Evolutionary conservation across 2,329 filamentous ascomycete genomes (phyloP).

Genomic region (Byssothecium circinans): DNA sequence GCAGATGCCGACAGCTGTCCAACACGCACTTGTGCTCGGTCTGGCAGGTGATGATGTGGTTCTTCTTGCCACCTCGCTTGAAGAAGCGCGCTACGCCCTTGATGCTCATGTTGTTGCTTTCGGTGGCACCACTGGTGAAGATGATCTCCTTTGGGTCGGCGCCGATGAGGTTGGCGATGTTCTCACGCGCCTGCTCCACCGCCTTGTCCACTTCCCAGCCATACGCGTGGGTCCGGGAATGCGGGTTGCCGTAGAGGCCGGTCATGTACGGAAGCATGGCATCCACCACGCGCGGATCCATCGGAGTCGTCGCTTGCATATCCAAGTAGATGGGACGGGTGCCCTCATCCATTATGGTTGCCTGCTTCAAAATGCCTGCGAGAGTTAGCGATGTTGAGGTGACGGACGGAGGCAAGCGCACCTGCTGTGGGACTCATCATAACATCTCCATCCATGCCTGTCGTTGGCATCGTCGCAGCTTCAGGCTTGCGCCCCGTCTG

Average conservation of each 20-base stretch:
- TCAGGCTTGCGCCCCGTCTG: slow-evolving; percentile 58
- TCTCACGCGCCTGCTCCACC: slow-evolving; percentile 79
- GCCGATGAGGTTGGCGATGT: slow-evolving; percentile 85
- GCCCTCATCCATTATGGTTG: slow-evolving; percentile 89
- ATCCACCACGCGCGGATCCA: slow-evolving; percentile 92
- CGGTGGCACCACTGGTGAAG: slow-evolving; percentile 95
- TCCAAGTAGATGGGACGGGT: slow-evolving; percentile 95
- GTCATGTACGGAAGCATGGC: slow-evolving; percentile 95
- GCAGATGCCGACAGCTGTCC: slow-evolving; percentile 93
- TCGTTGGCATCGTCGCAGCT: slow-evolving; percentile 62
- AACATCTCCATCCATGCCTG: slow-evolving; percentile 62
- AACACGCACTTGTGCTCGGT: slow-evolving; percentile 99
- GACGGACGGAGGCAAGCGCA: slow-evolving; percentile 25
- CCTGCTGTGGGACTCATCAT: slow-evolving; percentile 81
- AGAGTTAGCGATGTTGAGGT: slow-evolving; percentile 18
- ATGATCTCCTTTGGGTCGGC: slow-evolving; percentile 98
- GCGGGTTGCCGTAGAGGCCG: slow-evolving; percentile 92
- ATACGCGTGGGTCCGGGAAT: slow-evolving; percentile 96
- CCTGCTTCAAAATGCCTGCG: slow-evolving; percentile 80
- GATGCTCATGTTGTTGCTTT: slow-evolving; percentile 99
- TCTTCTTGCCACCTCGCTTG: slow-evolving; percentile 91
- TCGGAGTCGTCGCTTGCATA: slow-evolving; percentile 95
- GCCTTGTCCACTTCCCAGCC: slow-evolving; percentile 98
- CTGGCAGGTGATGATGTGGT: slow-evolving; percentile 95
- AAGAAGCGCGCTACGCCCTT: slow-evolving; percentile 98